Evolutionary conservation across 768 basidiomycete species (phyloP).

Genomic region (Podaxis rugospora): DNA sequence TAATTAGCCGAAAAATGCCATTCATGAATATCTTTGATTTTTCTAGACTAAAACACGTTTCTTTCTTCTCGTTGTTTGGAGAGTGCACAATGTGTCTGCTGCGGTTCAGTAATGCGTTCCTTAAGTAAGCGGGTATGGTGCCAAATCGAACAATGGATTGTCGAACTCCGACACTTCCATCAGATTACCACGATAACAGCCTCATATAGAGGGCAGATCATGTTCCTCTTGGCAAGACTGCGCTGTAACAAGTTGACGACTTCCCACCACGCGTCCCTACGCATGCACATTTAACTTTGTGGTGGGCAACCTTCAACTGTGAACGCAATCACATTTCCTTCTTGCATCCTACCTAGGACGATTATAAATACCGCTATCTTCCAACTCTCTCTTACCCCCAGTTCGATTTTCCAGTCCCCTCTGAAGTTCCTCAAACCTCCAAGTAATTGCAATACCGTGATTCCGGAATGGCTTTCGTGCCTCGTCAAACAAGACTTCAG

Average conservation of each 20-base stretch:
- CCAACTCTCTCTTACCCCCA: neutral
- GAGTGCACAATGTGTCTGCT: neutral
- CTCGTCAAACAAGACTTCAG: neutral
- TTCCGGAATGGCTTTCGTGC: neutral
- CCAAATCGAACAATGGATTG: neutral
- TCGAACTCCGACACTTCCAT: slow-evolving; percentile 5
- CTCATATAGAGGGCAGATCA: neutral
- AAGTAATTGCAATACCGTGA: neutral
- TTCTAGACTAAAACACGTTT: neutral
- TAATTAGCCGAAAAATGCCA: neutral
- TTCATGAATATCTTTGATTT: neutral
- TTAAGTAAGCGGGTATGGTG: neutral
- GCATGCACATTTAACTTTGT: slow-evolving; percentile 1
- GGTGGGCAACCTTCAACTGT: slow-evolving; percentile 10
- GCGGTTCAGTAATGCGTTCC: neutral
- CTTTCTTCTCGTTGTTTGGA: too few species aligned
- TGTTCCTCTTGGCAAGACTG: neutral
- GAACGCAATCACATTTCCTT: neutral
- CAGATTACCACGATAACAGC: slow-evolving; percentile 9
- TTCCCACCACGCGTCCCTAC: slow-evolving; percentile 8
- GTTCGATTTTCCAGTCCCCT: neutral
- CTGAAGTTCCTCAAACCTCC: neutral
- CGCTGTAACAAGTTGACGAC: slow-evolving; percentile 9
- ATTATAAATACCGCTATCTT: slow-evolving; percentile 4
- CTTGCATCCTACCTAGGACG: neutral